Percentiles rank a stretch among this genome's conserved stretches.
Evolutionary conservation across 305 asterid genomes (phyloP).

Genomic region (Rubia peregrina): DNA sequence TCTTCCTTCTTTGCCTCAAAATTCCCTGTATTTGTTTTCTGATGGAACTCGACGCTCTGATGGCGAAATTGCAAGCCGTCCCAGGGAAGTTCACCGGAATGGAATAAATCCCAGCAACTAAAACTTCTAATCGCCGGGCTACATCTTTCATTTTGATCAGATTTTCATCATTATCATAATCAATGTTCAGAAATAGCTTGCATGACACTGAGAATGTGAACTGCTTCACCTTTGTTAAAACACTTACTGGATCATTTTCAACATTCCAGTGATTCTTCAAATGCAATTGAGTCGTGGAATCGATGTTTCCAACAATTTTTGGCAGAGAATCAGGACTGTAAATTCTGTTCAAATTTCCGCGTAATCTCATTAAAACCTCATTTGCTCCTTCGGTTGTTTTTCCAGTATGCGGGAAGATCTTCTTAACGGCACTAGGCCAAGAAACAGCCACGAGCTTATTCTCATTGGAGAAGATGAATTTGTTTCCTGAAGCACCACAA

Average conservation of each 20-base stretch:
- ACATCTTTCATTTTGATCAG: not conserved
- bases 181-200: not conserved
- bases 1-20: slow-evolving; percentile 7
- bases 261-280: not conserved
- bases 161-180: not conserved
- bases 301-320: not conserved
- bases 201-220: not conserved
- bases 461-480: not conserved
- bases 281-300: not conserved
- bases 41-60: not conserved
- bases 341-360: not conserved
- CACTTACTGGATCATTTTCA: not conserved
- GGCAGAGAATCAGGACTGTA: not conserved
- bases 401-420: not conserved
- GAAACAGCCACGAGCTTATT: not conserved
- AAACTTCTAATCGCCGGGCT: slow-evolving; percentile 12
- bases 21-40: slow-evolving; percentile 12
- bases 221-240: not conserved
- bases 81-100: not conserved
- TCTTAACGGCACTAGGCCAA: slow-evolving; percentile 2
- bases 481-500: not conserved
- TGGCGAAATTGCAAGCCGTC: not conserved
- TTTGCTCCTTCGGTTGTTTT: not conserved
- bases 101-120: slow-evolving; percentile 17
- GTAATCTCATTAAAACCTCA: too few relatives aligned